Evolutionary conservation across 73 alveolate species (phyloP).

Genomic region (Chromera velia): DNA sequence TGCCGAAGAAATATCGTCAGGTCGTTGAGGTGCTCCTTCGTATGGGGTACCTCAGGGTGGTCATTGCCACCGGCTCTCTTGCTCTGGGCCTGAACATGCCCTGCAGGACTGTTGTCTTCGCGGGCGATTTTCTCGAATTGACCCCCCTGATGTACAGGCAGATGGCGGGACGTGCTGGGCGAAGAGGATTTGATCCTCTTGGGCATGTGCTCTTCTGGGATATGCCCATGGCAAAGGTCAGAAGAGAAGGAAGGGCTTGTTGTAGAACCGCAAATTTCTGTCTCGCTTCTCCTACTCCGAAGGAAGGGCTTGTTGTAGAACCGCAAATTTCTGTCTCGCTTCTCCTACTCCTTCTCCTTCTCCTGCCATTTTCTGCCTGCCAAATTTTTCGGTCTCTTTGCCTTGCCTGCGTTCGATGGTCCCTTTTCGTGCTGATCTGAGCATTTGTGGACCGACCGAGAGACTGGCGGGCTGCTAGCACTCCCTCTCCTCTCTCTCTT

Average conservation of each 20-base stretch:
- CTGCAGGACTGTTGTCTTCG: neutral
- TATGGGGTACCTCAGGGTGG: conserved; percentile 21
- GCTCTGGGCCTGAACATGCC: conserved; percentile 45
- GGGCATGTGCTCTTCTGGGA: conserved; percentile 19
- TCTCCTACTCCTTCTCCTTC: neutral
- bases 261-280: no score
- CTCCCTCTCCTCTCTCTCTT: no score
- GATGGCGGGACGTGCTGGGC: conserved; percentile 17
- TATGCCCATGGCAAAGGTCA: conserved; percentile 5
- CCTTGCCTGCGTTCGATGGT: no score
- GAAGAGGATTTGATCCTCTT: conserved; percentile 14
- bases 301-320: neutral
- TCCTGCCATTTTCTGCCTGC: no score
- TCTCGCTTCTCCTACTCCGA: neutral
- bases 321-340: no score
- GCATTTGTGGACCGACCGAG: no score
- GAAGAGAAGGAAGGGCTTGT: neutral
- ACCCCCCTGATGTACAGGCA: conserved; percentile 9
- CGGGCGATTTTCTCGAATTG: neutral
- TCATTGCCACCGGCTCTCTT: conserved; percentile 34
- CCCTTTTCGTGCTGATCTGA: no score
- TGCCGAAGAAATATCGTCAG: conserved; percentile 1
- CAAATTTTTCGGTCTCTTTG: no score
- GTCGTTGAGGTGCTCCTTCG: conserved; percentile 16
- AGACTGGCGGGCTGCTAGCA: no score